These are phyloP conservation scores for Blastocrithidia nonstop DNA, from an alignment of 208 protist genomes.

Conservation along the genomic window DNA sequence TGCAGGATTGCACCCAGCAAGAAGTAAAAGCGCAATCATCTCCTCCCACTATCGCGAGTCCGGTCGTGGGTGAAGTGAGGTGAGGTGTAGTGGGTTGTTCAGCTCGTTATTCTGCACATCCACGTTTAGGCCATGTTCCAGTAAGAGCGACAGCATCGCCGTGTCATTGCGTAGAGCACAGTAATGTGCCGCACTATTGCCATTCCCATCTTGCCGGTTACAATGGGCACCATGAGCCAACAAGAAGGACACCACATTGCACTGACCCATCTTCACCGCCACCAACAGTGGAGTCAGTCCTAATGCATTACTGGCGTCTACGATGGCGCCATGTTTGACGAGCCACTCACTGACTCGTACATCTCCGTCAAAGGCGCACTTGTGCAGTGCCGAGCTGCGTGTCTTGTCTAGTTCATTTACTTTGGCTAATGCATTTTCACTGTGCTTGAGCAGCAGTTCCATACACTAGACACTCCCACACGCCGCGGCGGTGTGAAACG, in stretches of 20 bases:
- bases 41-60: conserved; percentile 80
- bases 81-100: conserved; percentile 74
- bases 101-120: conserved; percentile 57
- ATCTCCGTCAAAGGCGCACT: conserved; percentile 82
- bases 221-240: conserved; percentile 45
- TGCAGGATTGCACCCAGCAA: conserved; percentile 46
- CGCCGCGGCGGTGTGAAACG: conserved; percentile 80
- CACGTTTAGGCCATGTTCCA: conserved; percentile 30
- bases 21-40: conserved; percentile 51
- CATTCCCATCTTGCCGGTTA: conserved; percentile 49
- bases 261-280: conserved; percentile 82
- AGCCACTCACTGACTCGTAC: conserved; percentile 77
- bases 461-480: conserved; percentile 83
- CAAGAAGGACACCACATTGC: conserved; percentile 58
- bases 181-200: conserved; percentile 75
- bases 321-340: conserved; percentile 69
- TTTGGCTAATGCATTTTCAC: conserved; percentile 34
- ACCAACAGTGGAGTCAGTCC: conserved; percentile 74
- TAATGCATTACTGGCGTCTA: conserved; percentile 55
- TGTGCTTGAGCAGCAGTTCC: conserved; percentile 65
- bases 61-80: conserved; percentile 49
- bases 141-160: conserved; percentile 56
- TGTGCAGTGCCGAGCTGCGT: conserved; percentile 72
- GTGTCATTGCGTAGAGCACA: conserved; percentile 77
- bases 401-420: conserved; percentile 80